Evolutionary conservation across 306 rosid species (phyloP).

Genomic region (Herpetospermum pedunculosum): DNA sequence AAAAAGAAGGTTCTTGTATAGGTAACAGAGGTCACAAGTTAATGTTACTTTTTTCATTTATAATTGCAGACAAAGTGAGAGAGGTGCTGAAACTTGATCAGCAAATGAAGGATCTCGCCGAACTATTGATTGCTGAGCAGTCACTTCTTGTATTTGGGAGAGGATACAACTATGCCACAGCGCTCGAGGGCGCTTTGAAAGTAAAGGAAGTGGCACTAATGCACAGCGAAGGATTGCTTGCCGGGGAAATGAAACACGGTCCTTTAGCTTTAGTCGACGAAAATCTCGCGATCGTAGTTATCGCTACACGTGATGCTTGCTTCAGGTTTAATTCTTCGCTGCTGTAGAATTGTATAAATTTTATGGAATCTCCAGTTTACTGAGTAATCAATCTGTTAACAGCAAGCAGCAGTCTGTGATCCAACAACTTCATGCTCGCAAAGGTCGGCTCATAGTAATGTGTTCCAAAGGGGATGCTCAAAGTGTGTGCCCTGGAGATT

Average conservation of each 20-base stretch:
- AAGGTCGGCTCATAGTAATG: conserved; percentile 82
- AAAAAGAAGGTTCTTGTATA: background rate
- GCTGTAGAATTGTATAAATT: conserved; percentile 1
- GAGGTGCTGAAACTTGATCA: conserved; percentile 83
- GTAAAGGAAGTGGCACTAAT: conserved; percentile 96
- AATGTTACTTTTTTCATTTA: background rate
- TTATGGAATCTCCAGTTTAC: conserved; percentile 15
- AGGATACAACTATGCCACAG: conserved; percentile 90
- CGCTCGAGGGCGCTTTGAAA: conserved; percentile 96
- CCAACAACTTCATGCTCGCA: conserved; percentile 97
- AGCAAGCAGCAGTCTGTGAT: conserved; percentile 99
- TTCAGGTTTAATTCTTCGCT: conserved; percentile 56
- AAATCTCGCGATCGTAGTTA: conserved; percentile 75
- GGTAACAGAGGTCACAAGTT: background rate
- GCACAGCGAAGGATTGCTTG: conserved; percentile 99
- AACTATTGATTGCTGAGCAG: conserved; percentile 77
- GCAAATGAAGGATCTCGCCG: conserved; percentile 85
- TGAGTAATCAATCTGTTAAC: conserved; percentile 25
- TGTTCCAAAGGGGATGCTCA: conserved; percentile 85
- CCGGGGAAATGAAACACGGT: conserved; percentile 99
- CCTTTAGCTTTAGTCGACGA: conserved; percentile 97
- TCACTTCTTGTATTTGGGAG: conserved; percentile 97
- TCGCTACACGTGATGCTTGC: conserved; percentile 92
- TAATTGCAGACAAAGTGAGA: conserved; percentile 61
- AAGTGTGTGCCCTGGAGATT: conserved; percentile 46